phyloP scores from a whole-genome alignment of 1,284 basidiomycete species.

The Pascua sp. region DNA sequence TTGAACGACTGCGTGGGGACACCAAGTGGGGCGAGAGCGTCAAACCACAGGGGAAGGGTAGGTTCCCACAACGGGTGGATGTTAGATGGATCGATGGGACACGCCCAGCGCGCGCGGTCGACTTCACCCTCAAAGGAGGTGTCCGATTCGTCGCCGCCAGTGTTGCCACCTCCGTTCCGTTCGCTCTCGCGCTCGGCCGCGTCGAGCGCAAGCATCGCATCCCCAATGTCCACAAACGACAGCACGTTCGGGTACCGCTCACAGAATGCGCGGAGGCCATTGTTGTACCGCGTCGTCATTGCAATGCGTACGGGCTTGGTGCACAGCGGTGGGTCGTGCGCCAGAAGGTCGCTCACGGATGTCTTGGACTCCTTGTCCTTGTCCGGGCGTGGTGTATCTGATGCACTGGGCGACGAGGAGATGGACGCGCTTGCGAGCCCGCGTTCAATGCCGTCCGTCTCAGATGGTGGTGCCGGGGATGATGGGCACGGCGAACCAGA shows the following conservation, averaged over 20 bases:
- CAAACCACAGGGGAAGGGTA: constrained; percentile 43
- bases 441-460: neutral
- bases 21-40: constrained; percentile 25
- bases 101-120: constrained; percentile 35
- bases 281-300: constrained; percentile 41
- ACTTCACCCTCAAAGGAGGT: constrained; percentile 20
- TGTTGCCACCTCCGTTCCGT: neutral
- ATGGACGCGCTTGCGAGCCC: neutral
- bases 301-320: constrained; percentile 35
- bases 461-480: neutral
- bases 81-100: constrained; percentile 41
- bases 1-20: constrained; percentile 28
- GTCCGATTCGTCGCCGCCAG: neutral
- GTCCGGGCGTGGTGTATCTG: neutral
- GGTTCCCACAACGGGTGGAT: constrained; percentile 47
- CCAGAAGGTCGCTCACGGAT: constrained; percentile 27
- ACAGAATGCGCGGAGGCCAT: constrained; percentile 30
- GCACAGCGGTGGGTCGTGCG: constrained; percentile 35
- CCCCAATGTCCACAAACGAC: constrained; percentile 36
- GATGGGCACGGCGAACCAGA: neutral
- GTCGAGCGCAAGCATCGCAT: constrained; percentile 24
- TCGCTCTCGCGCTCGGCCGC: constrained; percentile 8
- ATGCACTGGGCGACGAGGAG: neutral
- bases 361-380: constrained; percentile 16
- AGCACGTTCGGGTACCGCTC: constrained; percentile 27